These are phyloP conservation scores for Auricularia sp. DNA, from an alignment of 768 basidiomycete genomes.

Conservation along the genomic window DNA sequence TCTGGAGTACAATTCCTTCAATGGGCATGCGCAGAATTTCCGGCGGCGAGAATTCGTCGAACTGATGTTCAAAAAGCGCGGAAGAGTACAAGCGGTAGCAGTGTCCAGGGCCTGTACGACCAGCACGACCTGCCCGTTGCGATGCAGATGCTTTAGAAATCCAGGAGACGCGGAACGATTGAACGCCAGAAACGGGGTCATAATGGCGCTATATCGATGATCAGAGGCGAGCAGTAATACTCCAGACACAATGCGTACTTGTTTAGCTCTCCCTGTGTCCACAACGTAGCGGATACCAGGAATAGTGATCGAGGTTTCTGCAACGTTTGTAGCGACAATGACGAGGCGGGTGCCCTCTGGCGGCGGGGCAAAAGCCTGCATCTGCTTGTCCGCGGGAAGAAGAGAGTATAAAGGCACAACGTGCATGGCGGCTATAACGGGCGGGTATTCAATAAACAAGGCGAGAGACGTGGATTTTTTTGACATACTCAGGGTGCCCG, in stretches of 20 bases:
- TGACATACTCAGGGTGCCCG: not conserved
- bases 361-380: slow-evolving; percentile 82
- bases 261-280: slow-evolving; percentile 90
- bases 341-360: slow-evolving; percentile 77
- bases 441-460: not conserved
- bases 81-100: slow-evolving; percentile 97
- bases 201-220: slow-evolving; percentile 55
- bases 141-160: slow-evolving; percentile 90
- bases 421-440: slow-evolving; percentile 73
- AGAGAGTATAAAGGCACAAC: slow-evolving; percentile 91
- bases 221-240: not conserved
- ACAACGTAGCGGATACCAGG: slow-evolving; percentile 97
- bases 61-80: slow-evolving; percentile 87
- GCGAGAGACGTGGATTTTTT: not conserved
- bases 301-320: slow-evolving; percentile 94
- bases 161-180: slow-evolving; percentile 89
- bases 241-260: slow-evolving; percentile 36
- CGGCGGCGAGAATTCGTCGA: slow-evolving; percentile 76
- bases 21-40: slow-evolving; percentile 95
- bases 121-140: slow-evolving; percentile 92
- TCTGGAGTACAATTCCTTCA: slow-evolving; percentile 92
- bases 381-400: slow-evolving; percentile 86
- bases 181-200: slow-evolving; percentile 71
- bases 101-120: slow-evolving; percentile 95
- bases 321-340: slow-evolving; percentile 92